Conservation (phyloP, 805 yeast species). For the Kodamaea kaohsiungensis region DNA sequence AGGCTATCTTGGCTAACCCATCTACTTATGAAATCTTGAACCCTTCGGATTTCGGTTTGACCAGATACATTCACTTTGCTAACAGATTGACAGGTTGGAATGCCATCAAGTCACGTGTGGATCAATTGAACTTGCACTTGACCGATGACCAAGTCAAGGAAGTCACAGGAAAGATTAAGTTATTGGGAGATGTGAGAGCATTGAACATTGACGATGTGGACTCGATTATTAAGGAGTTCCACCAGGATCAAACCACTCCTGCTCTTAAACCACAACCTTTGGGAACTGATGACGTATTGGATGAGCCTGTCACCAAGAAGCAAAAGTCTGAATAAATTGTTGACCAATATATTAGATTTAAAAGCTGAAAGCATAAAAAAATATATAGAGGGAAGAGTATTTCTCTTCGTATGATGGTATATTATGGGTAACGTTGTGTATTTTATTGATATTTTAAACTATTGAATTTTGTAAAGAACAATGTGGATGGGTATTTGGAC, state of each 20-base stretch:
- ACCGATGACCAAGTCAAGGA: conserved; percentile 94
- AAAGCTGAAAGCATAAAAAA: neutral
- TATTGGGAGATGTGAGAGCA: conserved; percentile 92
- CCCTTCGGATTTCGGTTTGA: conserved; percentile 93
- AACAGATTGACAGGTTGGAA: conserved; percentile 99
- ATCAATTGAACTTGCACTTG: conserved; percentile 86
- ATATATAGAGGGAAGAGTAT: neutral
- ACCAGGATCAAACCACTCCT: conserved; percentile 70
- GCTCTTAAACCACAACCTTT: conserved; percentile 12
- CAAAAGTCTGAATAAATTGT: conserved; percentile 32
- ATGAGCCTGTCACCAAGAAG: conserved; percentile 40
- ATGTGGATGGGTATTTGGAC: too few relatives aligned
- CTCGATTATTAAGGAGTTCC: conserved; percentile 92
- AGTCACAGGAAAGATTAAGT: conserved; percentile 89
- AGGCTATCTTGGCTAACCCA: conserved; percentile 97
- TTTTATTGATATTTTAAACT: neutral
- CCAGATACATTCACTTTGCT: conserved; percentile 96
- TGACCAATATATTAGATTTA: neutral
- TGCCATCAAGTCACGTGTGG: conserved; percentile 97
- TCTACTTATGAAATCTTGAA: conserved; percentile 96
- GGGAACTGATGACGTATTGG: conserved; percentile 20
- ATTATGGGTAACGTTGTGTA: neutral
- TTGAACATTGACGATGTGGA: conserved; percentile 96
- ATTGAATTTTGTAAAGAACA: neutral
- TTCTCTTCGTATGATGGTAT: neutral